Base-by-base conservation (phyloP, 345 rosid genomes). In the Syzygium grande region DNA sequence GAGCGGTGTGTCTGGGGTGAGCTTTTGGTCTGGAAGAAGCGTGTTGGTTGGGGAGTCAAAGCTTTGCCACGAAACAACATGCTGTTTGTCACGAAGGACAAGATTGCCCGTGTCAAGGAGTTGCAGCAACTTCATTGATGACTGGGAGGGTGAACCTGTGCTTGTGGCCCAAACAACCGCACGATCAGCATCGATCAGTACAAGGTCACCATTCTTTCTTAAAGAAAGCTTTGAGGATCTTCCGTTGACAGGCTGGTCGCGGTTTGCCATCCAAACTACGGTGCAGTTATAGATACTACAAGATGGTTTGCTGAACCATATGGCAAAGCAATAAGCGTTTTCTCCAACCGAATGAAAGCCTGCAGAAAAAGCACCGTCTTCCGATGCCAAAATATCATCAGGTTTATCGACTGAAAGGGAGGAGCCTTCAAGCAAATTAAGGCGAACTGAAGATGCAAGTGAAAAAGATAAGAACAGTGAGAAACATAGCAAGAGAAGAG, bases 221-320 rank as follows among this genome's bases (percentile, higher is more conserved):
- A 91, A 84, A 14, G 88, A 55, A 25, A 92, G 91, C 87, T 87
- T 88, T 30, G 94, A 91, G 84, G 68, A 58, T 87, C 65, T 90
- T 51, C 94, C 94, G 38, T 93, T 92, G 30, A 90, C 91, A 0
- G 93, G 93, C 11, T 84, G 21, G 59, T 92, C 92, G 1, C 92
- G 91, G 87, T 93, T 93, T 10, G 93, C 92, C 91, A 88, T 92
- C 93, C 93, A 93, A 34, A 91, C 87, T 58, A n/a, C 25, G 53
- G 86, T 58, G 83, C 52, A 51, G 3, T 84, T 41, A 16, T 22
- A 30, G 78, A 65, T 16, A 29, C n/a, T 19, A 10, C 88, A 87
- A 52, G 52, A 34, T 17, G 79, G 88, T 38, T 87, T 16, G 73
- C 84, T 86, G 84, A 89, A 90, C 93, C 92, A 90, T 46, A 88